Base-by-base conservation (phyloP, 2,329 filamentous ascomycete genomes). In the Fusarium scirpi region DNA sequence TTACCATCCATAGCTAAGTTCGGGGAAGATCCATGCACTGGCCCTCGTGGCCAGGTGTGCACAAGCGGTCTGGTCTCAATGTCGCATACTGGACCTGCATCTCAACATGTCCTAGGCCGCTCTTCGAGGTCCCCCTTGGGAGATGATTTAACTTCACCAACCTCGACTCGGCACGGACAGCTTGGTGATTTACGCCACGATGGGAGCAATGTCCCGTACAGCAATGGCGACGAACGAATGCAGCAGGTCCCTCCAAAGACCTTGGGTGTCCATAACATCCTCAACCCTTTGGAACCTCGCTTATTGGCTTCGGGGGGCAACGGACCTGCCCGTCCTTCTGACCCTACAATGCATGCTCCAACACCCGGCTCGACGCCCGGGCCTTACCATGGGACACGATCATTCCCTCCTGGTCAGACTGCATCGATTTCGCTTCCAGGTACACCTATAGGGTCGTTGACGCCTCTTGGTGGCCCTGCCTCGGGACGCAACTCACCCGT, bases 61-160 rank as follows among this genome's bases (percentile, higher is more conserved):
- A 82, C 80, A 84, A 85, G 86, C 84, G 86, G 87, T 81, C 84
- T 84, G 85, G 82, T 82, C 83, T 85, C 87, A 83, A 90, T 90
- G 89, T 89, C 87, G 83, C 86, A 89, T 84, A 85, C 84, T 82
- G 85, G 83, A 76, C 80, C 84, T 84, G 83, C 82, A 80, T 82
- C 86, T 85, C 84, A 81, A 79, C 84, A 86, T 84, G 80, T 82
- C 78, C 86, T 86, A 81, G 85, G 82, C 77, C 83, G 80, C 74
- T 79, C 82, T 70, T 82, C 83, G 70, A 82, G 79, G 74, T 85
- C 84, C 58, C 81, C 84, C 67, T 73, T 80, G 66, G 77, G 78
- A 76, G 78, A 79, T 70, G 73, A 76, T 49, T 74, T 75, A 55
- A 51, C 52, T 57, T 74, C 77, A 27, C 71, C 76, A 52, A 70